Base-by-base conservation (phyloP, 495 filamentous ascomycete species). In the Penicillium malachiteum region DNA sequence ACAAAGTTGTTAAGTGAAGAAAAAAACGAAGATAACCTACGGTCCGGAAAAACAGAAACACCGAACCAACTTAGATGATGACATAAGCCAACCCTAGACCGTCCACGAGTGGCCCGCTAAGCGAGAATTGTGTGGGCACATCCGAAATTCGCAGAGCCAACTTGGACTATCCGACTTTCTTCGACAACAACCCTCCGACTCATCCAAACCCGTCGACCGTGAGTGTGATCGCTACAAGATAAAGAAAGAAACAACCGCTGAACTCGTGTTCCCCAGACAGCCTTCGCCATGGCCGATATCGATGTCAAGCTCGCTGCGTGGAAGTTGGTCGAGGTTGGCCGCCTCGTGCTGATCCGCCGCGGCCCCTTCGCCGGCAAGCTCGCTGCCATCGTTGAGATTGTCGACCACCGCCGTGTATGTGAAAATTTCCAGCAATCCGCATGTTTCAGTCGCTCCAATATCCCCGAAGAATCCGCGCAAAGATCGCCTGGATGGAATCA, bases 401-500 rank as follows among this genome's bases (percentile, higher is more conserved):
- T 97, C 78, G 95, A 97, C 79, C 94, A 99, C 89, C 96, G 96
- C 84, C 90, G 94, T 77, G 94, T 97, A 96, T 35, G 50, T 52
- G 21, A 13, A 42, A 50, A 26, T 26, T 37, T 21, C 33, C 7
- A 50, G 30, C 30, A 48, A 30, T 31, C 48, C 43, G 43, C 21
- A 46, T 46, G 5, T 46, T 2, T 13, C 43, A 46, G 12, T 14
- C 71, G 93, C 89, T 57, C 39, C 52, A 58, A 42, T 16, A 9
- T 32, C 57, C 50, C 58, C n/a, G 18, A 34, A 17, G 31, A 54
- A 41, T 54, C 51, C 51, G 51, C 35, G 17, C 34, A 42, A 35
- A 30, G 34, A 6, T 16, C 9, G 21, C n/a, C 13, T 18, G 10
- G 3, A 38, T 48, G n/a, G 30, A 41, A 17, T 26, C 8, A 50